Base-by-base conservation (phyloP, 805 yeast genomes). In the Monosporozyma aerobia region DNA sequence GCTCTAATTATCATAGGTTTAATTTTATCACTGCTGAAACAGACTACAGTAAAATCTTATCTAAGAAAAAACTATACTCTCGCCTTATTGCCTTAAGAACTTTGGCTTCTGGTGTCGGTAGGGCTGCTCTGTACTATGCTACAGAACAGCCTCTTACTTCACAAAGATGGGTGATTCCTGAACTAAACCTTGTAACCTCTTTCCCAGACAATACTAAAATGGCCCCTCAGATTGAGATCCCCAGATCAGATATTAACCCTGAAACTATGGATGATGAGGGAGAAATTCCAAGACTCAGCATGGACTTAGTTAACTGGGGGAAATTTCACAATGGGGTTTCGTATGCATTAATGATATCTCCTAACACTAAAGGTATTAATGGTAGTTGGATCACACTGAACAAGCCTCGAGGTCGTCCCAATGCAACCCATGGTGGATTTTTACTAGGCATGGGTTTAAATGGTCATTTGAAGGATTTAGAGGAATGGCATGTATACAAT, bases 401-500 rank as follows among this genome's bases (percentile, higher is more conserved):
- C 59, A 85, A 83, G 58, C 96, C 96, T 0, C 76, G 77, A 0
- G 29, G 25, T 23, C 76, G 71, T 4, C 65, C 86, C 33, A 82
- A 80, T 58, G 78, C 96, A 0, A 90, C 87, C 56, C 97, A 90
- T 72, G 97, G 97, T 23, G 99, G 99, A 0, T 90, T 94, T 59
- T 69, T 94, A n/a, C 69, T 89, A 19, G 99, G 97, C 0, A 72
- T 94, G 27, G 99, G 99, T 0, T 71, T 94, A 32, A 88, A 88
- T 68, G 98, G 98, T 0, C 96, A 90, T 64, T 70, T 94, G 60
- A 81, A 78, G 53, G 75, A 77, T 44, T 70, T 94, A 27, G 98
- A 92, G 62, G 97, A 94, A 66, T 94, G 98, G 97, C 97, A 90
- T 64, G 86, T 92, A 32, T 94, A 89, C 66, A 90, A 92, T 63